These are phyloP conservation scores for Effrenium voratum DNA, from an alignment of 73 alveolate species.

Conservation along the genomic window DNA sequence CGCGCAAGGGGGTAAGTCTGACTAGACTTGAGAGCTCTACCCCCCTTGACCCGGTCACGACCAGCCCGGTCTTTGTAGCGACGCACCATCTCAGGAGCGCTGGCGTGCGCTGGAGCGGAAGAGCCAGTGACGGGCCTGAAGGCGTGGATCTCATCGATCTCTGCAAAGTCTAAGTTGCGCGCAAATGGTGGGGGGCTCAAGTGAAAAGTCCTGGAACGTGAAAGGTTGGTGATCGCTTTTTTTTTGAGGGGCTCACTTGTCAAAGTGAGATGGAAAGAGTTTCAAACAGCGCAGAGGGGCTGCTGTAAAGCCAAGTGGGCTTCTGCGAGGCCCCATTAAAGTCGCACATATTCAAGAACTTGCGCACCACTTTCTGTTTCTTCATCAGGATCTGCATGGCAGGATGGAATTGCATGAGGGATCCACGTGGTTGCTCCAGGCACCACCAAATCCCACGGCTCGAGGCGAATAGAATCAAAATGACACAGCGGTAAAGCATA, in stretches of 20 bases:
- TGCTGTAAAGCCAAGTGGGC: slow-evolving; percentile 55
- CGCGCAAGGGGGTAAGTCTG: background rate
- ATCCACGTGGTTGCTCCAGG: background rate
- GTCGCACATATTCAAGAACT: background rate
- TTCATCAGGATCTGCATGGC: background rate
- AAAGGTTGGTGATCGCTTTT: too few relatives aligned
- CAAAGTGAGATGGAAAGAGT: too few relatives aligned
- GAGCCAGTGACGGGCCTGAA: background rate
- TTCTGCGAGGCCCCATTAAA: background rate
- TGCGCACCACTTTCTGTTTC: background rate
- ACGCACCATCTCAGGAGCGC: background rate
- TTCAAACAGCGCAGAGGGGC: too few relatives aligned
- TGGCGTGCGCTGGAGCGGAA: background rate
- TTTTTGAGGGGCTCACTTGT: too few relatives aligned
- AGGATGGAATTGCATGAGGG: background rate
- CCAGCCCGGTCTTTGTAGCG: background rate
- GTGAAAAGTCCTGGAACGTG: too few relatives aligned
- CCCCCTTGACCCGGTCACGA: background rate
- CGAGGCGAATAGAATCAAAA: background rate
- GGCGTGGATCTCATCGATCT: background rate
- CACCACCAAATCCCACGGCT: background rate
- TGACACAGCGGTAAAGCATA: background rate
- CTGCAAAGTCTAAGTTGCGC: too few relatives aligned
- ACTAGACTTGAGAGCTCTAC: background rate
- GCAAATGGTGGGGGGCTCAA: too few relatives aligned